phyloP scores from a whole-genome alignment of 176 grass and related monocot genomes.

The Eleusine indica region DNA sequence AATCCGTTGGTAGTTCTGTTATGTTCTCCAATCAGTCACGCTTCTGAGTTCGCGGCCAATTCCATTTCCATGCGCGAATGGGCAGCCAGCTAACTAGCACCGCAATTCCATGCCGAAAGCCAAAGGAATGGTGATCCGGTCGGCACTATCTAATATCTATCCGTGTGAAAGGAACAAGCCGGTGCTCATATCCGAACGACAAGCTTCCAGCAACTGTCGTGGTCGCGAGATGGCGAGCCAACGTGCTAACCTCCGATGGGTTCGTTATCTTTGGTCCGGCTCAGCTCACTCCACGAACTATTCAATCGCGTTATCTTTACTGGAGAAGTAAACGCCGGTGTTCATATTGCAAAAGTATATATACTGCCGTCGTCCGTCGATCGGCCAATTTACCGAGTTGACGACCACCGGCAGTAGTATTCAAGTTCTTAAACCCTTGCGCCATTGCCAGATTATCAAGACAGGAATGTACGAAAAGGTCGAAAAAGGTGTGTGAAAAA shows the following conservation, averaged over 20 bases:
- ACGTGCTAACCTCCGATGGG: not conserved
- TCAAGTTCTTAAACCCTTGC: not conserved
- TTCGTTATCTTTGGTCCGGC: not conserved
- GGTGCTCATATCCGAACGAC: not conserved
- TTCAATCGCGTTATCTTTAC: not conserved
- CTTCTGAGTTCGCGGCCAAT: not conserved
- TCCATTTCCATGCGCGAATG: not conserved
- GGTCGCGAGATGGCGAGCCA: not conserved
- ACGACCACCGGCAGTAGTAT: no score
- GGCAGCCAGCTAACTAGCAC: not conserved
- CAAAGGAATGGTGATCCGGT: not conserved
- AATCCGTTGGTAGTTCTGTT: no score
- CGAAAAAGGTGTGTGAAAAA: not conserved
- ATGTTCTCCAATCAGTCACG: not conserved
- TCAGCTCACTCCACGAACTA: not conserved
- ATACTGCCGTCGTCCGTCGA: not conserved
- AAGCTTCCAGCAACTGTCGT: not conserved
- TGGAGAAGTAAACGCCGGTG: not conserved
- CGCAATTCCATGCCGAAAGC: not conserved
- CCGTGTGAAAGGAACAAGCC: not conserved
- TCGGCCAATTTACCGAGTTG: no score
- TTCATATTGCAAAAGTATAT: not conserved
- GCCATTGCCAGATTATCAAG: not conserved
- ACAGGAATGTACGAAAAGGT: conserved; percentile 18
- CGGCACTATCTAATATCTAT: not conserved